Base-by-base conservation (phyloP, 2,329 filamentous ascomycete genomes). In the Hawksworthiomyces lignivorus region DNA sequence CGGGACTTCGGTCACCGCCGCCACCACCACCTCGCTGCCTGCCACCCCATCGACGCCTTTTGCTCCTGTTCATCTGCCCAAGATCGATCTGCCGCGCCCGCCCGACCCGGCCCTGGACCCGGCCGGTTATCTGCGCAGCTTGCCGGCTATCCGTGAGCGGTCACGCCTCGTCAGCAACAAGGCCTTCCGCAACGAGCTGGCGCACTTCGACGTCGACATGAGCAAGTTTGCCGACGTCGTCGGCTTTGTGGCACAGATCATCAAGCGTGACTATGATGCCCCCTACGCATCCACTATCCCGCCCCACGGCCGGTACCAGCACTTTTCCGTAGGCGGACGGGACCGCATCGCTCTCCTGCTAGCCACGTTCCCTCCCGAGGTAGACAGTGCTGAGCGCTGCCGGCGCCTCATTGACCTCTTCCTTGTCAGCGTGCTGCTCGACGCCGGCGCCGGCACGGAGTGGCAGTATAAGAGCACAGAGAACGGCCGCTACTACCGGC, bases 391-490 rank as follows among this genome's bases (percentile, higher is more conserved):
- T 43, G 85, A 90, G 63, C 77, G 80, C 48, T 86, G 83, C 45
- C 80, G 84, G 48, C 75, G 86, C 48, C 64, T 90, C 48, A 73
- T 90, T 33, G 77, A 82, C 51, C 59, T 82, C 7, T 81, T 81
- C 58, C 69, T 80, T 35, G 72, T 78, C 3, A 77, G 75, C 0
- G 75, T 79, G 1, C 61, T 79, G 14, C 59, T 78, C 0, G 75
- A 79, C 50, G 87, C 92, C 5, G 92, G 92, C 30, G 88, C 92
- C 2, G 92, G 92, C 30, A 90, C 80, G 3, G 75, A 79, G 51
- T 98, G 92, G 92, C 82, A 80, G 52, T 98, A 95, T 67, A 92
- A 86, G 68, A 94, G 87, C 58, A 82, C 82, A 49, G 88, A 94
- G 57, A 94, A 88, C 50, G 87, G 86, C 43, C 83, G 81, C 48